A percentile compares a stretch with the other conserved stretches of the same genome.
Conservation (phyloP, 768 basidiomycete species). For the Lyophyllum decastes region DNA sequence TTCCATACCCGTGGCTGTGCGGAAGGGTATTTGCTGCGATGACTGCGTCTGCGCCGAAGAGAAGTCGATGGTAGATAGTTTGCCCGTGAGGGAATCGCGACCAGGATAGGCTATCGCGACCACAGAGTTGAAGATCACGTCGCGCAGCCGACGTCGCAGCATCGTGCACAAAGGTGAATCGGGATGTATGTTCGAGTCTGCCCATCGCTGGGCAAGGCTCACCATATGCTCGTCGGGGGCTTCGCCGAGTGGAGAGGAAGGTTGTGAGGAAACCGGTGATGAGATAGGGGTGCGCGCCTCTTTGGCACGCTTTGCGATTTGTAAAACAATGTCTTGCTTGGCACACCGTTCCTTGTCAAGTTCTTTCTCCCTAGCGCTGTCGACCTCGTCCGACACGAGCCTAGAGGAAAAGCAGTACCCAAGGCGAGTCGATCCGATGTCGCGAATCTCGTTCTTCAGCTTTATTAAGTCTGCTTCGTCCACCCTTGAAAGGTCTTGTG, state of each 20-base stretch:
- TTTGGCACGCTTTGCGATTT: constrained; percentile 71
- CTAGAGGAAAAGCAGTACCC: constrained; percentile 55
- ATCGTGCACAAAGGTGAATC: constrained; percentile 61
- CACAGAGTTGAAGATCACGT: constrained; percentile 63
- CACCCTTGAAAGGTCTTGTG: constrained; percentile 36
- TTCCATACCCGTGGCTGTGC: constrained; percentile 64
- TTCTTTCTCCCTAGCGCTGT: constrained; percentile 33
- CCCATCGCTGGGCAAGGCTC: constrained; percentile 69
- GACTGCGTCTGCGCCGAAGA: constrained; percentile 16
- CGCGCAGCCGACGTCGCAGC: constrained; percentile 63
- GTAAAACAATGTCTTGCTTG: constrained; percentile 70
- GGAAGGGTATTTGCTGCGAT: constrained; percentile 18
- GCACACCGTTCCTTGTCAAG: constrained; percentile 52
- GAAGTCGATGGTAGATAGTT: constrained; percentile 28
- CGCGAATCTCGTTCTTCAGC: constrained; percentile 77
- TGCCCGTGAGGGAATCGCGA: constrained; percentile 34
- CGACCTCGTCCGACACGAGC: constrained; percentile 22
- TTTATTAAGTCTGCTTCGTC: constrained; percentile 55
- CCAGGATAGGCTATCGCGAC: constrained; percentile 53
- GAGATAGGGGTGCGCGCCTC: constrained; percentile 34
- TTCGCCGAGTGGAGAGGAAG: constrained; percentile 28
- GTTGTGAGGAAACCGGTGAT: constrained; percentile 22
- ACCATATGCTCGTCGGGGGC: constrained; percentile 55
- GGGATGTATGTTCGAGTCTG: constrained; percentile 62
- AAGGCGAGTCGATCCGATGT: constrained; percentile 62